Evolutionary conservation across 257 asterid genomes (phyloP).

Genomic region (Przewalskia tangutica): DNA sequence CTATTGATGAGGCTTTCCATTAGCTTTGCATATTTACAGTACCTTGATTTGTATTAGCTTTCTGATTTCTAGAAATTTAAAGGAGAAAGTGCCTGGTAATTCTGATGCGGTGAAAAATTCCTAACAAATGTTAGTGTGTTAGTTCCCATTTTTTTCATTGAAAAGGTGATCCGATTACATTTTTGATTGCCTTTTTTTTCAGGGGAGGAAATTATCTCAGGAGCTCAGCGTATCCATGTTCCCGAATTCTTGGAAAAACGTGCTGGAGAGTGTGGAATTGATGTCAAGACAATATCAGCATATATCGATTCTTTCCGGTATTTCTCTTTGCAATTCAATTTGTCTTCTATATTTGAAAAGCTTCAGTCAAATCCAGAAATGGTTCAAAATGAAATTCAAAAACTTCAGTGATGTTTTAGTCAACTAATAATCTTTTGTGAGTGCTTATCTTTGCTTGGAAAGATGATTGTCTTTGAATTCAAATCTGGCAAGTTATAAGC

Average conservation of each 20-base stretch:
- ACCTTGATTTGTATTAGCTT: background rate
- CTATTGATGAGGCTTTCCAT: background rate
- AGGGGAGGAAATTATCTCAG: conserved; percentile 96
- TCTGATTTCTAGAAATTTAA: background rate
- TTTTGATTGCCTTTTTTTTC: background rate
- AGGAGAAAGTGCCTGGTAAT: background rate
- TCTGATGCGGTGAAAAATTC: background rate
- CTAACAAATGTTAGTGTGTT: background rate
- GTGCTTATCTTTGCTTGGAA: background rate
- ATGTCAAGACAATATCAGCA: conserved; percentile 60
- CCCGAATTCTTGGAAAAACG: conserved; percentile 56
- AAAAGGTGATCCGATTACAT: background rate
- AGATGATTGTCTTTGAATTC: background rate
- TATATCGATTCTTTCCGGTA: conserved; percentile 85
- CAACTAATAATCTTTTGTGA: background rate
- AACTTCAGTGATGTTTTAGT: background rate
- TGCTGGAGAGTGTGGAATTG: conserved; percentile 69
- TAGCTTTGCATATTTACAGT: background rate
- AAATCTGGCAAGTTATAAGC: background rate
- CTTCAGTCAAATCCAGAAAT: background rate
- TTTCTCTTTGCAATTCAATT: background rate
- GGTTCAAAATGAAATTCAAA: background rate
- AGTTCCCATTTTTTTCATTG: background rate
- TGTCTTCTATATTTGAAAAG: background rate
- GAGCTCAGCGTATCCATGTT: conserved; percentile 85